Base-by-base conservation (phyloP, 805 yeast species). In the Candida vaughaniae region DNA sequence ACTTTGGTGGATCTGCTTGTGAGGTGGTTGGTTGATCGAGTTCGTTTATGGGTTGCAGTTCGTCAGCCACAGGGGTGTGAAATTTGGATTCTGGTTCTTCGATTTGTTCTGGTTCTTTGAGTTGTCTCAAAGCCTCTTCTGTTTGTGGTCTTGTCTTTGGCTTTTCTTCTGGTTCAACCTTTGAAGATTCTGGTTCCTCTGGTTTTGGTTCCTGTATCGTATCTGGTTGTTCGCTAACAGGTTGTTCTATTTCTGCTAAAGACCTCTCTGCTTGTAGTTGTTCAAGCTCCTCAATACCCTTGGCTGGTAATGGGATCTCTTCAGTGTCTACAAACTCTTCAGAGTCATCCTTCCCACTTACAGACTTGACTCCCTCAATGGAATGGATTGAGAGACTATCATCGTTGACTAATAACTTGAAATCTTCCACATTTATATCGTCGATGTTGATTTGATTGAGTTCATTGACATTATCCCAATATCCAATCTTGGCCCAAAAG, bases 401-500 rank as follows among this genome's bases (percentile, higher is more conserved):
- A 20, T 22, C 39, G n/a, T 18, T 17, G 5, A 42, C 32, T 31
- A 52, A 43, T 7, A 41, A 25, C 31, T 36, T 39, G 41, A 58
- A 56, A 8, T 49, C 46, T 16, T 52, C 55, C 8, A 45, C 36
- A 27, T 46, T 35, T 6, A 57, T 40, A 15, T 56, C 62, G 34
- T 56, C 61, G 5, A 58, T 33, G 36, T 57, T 55, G 6, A 53
- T 31, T 25, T 55, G 56, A 34, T 55, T 53, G 9, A 62, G 45
- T 40, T 62, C 67, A 27, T 61, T 66, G 5, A 60, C 65, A 26
- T 69, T 56, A 40, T 82, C 85, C 90, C 91, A 85, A 20, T 80
- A 71, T 5, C 97, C 97, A 16, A 82, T 58, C 45, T 87, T 79
- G 6, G 95, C 71, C 91, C 95, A 91, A 61, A 83, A 86, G 46